Evolutionary conservation across 257 asterid genomes (phyloP).

Genomic region (Plantago ovata): DNA sequence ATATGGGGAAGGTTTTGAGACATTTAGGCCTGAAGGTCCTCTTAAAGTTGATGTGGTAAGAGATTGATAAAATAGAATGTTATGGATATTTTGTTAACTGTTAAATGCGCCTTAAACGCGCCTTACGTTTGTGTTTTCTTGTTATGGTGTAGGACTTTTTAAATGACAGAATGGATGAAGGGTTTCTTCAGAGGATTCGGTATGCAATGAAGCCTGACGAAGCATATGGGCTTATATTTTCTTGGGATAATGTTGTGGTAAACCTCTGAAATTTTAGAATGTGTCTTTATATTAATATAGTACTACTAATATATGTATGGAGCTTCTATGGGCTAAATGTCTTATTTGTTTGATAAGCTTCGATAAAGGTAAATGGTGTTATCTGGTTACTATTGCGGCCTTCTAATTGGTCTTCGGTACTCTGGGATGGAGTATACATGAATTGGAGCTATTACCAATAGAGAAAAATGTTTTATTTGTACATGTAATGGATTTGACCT

Average conservation of each 20-base stretch:
- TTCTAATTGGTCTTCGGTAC: background rate
- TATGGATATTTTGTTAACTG: conserved; percentile 3
- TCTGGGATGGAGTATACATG: background rate
- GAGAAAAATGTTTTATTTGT: too few species aligned
- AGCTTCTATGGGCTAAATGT: background rate
- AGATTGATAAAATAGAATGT: background rate
- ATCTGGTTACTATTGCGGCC: background rate
- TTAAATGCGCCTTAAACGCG: background rate
- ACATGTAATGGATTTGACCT: too few species aligned
- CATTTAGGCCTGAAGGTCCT: conserved; percentile 85
- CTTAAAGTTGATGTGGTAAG: conserved; percentile 93
- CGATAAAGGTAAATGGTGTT: background rate
- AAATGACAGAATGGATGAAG: conserved; percentile 89
- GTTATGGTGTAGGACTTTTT: conserved; percentile 58
- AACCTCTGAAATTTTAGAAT: conserved; percentile 17
- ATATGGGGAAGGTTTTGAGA: conserved; percentile 98
- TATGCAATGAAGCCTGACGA: conserved; percentile 99
- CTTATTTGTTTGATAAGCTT: background rate
- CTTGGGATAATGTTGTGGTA: conserved; percentile 99
- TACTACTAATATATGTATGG: background rate
- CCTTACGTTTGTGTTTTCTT: conserved; percentile 2
- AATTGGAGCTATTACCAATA: too few species aligned
- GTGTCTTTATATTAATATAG: background rate
- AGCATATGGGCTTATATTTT: conserved; percentile 94
- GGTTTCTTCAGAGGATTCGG: conserved; percentile 85